Base-by-base conservation (phyloP, 345 rosid species). In the Gossypioides kirkii region DNA sequence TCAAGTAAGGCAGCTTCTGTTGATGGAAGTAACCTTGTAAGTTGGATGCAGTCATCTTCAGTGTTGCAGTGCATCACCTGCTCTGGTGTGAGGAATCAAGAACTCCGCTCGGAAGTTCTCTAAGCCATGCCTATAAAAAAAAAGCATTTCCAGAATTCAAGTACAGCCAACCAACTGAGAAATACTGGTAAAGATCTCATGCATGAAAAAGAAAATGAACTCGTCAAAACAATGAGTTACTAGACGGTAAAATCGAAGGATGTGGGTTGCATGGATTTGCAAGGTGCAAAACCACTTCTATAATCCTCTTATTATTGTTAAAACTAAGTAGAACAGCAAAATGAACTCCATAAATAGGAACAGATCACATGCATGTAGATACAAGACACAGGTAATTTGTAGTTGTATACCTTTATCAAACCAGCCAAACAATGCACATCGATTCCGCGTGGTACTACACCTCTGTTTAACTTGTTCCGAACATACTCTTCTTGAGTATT, bases 401-500 rank as follows among this genome's bases (percentile, higher is more conserved):
- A 13, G 18, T 59, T 59, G 53, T 46, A 38, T 73, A 91, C 97
- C 94, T 94, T 94, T 53, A 94, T 94, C 73, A 94, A 75, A 52
- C 98, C 93, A 6, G 98, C 96, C 82, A 91, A 82, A 76, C 98
- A 94, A 79, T 93, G 98, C 77, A 91, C 87, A 67, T 93, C 97
- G 54, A 93, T 88, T 76, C 87, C 92, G 47, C 79, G 84, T 3
- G 91, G 98, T 76, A 93, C 86, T 3, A 86, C 76, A 42, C 97
- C 98, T 23, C 72, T 82, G 82, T 91, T 93, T 60, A 93, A 88
- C 78, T 87, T 93, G 75, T 78, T 74, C 62, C 96, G 81, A 32
- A 90, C 90, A 73, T 70, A 76, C 75, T 83, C 87, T 77, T 93
- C 96, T 61, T 90, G 92, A 76, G 90, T 83, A 58, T 91, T 91